A percentile compares a stretch with the other conserved stretches of the same genome.
phyloP scores from a whole-genome alignment of 371 early-diverging fungal species.

The Mucor plumbeus region DNA sequence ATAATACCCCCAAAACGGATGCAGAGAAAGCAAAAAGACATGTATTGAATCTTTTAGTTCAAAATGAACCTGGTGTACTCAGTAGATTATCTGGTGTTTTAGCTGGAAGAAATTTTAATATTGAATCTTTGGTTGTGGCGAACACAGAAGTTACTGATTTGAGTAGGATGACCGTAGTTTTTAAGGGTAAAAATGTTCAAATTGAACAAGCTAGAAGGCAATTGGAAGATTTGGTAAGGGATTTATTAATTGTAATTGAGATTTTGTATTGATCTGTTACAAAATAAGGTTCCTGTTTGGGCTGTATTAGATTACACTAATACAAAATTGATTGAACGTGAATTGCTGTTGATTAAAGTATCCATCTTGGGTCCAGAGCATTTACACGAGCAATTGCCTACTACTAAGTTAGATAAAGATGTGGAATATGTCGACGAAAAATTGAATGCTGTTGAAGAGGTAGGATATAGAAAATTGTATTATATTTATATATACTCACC shows the following conservation, averaged over 20 bases:
- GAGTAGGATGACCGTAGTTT: slow-evolving; percentile 93
- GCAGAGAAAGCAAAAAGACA: slow-evolving; percentile 70
- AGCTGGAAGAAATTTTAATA: slow-evolving; percentile 97
- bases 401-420: slow-evolving; percentile 45
- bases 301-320: slow-evolving; percentile 95
- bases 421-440: slow-evolving; percentile 51
- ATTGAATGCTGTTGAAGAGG: slow-evolving; percentile 34
- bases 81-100: slow-evolving; percentile 91
- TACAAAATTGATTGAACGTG: slow-evolving; percentile 86
- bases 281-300: slow-evolving; percentile 87
- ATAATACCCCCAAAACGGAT: slow-evolving; percentile 82
- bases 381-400: slow-evolving; percentile 58
- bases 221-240: slow-evolving; percentile 86
- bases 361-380: slow-evolving; percentile 82
- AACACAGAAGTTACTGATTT: slow-evolving; percentile 94
- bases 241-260: not conserved
- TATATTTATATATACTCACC: not conserved
- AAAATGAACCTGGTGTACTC: slow-evolving; percentile 96
- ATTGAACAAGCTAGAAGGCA: slow-evolving; percentile 94
- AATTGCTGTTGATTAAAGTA: slow-evolving; percentile 91
- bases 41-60: slow-evolving; percentile 91
- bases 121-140: slow-evolving; percentile 94
- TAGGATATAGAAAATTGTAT: not conserved
- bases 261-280: not conserved
- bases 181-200: slow-evolving; percentile 82